Conservation (phyloP, 345 rosid species). For the Eucalyptus paniculata region DNA sequence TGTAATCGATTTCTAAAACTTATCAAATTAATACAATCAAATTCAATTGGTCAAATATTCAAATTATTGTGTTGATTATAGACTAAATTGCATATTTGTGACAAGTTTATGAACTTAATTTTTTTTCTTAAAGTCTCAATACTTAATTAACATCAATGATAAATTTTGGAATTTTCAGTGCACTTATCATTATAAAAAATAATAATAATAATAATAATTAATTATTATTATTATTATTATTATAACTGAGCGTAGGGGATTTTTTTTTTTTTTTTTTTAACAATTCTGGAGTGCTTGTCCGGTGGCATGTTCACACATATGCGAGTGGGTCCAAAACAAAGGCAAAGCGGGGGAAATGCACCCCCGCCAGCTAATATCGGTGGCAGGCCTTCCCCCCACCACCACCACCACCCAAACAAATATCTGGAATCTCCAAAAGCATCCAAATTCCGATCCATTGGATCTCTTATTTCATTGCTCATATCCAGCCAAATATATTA, state of each 20-base stretch:
- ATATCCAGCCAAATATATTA: not conserved
- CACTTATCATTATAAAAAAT: not conserved
- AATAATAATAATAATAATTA: no score
- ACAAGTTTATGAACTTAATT: not conserved
- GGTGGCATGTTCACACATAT: not conserved
- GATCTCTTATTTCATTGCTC: not conserved
- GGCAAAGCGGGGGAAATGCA: not conserved
- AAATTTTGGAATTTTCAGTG: no score
- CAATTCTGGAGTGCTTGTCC: not conserved
- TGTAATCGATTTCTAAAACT: rapidly evolving
- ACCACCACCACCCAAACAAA: not conserved
- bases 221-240: no score
- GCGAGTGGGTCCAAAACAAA: not conserved
- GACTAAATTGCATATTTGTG: rapidly evolving
- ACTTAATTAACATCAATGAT: no score
- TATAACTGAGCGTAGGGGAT: no score
- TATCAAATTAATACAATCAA: rapidly evolving
- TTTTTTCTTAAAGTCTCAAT: no score
- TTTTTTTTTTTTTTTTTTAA: no score
- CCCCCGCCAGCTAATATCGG: not conserved
- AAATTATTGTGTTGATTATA: no score
- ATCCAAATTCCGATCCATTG: not conserved
- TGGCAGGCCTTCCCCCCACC: not conserved
- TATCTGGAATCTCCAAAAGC: not conserved
- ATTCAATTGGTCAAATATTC: no score